Evolutionary conservation across 208 protist species (phyloP), one percentile per base, ranked within the genome.

Genomic region (Acanthamoeba rhysodes): DNA sequence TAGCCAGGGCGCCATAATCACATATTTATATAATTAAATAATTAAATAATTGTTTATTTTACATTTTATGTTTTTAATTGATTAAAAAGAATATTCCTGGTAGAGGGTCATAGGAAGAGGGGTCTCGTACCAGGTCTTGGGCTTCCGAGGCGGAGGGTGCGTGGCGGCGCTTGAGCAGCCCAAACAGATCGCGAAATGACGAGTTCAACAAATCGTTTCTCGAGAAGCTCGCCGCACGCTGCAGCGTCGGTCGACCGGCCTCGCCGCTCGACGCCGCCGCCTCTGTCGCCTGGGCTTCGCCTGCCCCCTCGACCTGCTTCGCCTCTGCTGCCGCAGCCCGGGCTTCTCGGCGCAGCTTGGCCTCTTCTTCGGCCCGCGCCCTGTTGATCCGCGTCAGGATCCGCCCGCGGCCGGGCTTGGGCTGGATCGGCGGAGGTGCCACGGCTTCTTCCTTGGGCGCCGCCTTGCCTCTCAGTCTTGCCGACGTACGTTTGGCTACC

Each of bases 101-200:
- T 6, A 59, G 53, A 59, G 12, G 18, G 53, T 12, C 2, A n/a
- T n/a, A 20, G 18, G 16, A 59, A 74, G 24, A 24, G 24, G 24
- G 66, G 4, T 5, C 64, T 9, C 27, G 10, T 29, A 34, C 66
- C n/a, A 16, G 57, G 57, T 64, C 57, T 64, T 68, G n/a, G 22
- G 3, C 70, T 27, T 8, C 22, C 70, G 32, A 14, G 22, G 18
- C 12, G 70, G 37, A 27, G 29, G 29, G 70, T 27, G 70, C 29
- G 2, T 78, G 70, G 16, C 70, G 29, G 48, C 29, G 48, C 41
- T 62, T 18, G 27, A 90, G 82, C 82, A 90, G 22, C 14, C 82
- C 82, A 62, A 90, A 90, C 20, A 90, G 41, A 32, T 90, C 82
- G 8, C n/a, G 29, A 32, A 48, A 90, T 20, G 82, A 90, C n/a